Conservation (phyloP, 2,329 filamentous ascomycete species). For the Xylaria sp. region DNA sequence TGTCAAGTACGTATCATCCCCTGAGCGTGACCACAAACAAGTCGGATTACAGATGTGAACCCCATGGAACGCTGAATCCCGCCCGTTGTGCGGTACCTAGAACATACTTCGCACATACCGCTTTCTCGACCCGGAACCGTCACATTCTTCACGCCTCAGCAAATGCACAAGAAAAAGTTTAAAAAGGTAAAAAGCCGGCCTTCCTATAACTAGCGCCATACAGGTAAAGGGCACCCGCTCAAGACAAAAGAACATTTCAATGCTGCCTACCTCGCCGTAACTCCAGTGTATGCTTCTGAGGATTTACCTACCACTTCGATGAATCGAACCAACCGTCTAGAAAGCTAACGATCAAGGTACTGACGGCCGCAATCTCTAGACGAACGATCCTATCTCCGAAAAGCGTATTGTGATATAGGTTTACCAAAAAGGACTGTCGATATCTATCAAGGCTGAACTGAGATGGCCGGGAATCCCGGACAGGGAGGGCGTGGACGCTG, state of each 20-base stretch:
- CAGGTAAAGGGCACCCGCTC: constrained; percentile 21
- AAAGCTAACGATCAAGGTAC: background rate
- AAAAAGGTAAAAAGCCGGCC: constrained; percentile 30
- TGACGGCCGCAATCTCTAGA: background rate
- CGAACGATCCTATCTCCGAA: constrained; percentile 25
- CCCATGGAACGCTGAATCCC: constrained; percentile 8
- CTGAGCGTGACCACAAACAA: background rate
- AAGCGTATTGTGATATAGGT: background rate
- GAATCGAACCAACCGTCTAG: constrained; percentile 2
- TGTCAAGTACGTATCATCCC: constrained; percentile 14
- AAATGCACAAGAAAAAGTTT: constrained; percentile 2
- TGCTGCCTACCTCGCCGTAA: constrained; percentile 30
- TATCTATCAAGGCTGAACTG: constrained; percentile 4
- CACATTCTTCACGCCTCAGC: background rate
- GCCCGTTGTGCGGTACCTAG: background rate
- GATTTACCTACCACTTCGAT: constrained; percentile 1
- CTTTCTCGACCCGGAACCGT: constrained; percentile 1
- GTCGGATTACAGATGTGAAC: background rate
- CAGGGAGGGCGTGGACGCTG: constrained; percentile 2
- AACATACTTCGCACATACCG: constrained; percentile 1
- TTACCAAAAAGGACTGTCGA: constrained; percentile 14
- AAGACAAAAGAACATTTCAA: constrained; percentile 21
- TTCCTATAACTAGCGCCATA: constrained; percentile 40
- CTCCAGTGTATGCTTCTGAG: constrained; percentile 28
- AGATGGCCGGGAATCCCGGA: constrained; percentile 11